Evolutionary conservation across 1,284 basidiomycete species (phyloP).

Genomic region (Vanrija sp.): DNA sequence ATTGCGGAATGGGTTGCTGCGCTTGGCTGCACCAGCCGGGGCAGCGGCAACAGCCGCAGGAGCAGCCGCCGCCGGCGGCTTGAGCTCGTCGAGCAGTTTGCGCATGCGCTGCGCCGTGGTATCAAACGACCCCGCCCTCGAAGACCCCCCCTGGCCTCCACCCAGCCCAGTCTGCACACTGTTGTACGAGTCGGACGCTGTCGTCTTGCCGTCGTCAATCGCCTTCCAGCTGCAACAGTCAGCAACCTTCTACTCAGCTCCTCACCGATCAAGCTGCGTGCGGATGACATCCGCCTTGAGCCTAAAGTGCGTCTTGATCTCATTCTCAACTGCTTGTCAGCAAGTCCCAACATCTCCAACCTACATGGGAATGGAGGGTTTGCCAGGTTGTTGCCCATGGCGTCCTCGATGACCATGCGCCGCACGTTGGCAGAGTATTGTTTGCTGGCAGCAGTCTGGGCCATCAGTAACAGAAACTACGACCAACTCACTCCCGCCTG

Average conservation of each 20-base stretch:
- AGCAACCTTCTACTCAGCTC: not conserved
- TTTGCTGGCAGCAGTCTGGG: conserved; percentile 55
- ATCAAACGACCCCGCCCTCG: conserved; percentile 17
- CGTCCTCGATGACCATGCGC: conserved; percentile 79
- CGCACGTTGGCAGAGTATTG: conserved; percentile 69
- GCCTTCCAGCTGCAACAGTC: conserved; percentile 22
- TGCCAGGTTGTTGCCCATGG: conserved; percentile 68
- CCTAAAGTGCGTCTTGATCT: conserved; percentile 84
- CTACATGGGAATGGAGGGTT: conserved; percentile 58
- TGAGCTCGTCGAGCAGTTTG: conserved; percentile 25
- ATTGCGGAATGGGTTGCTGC: no score
- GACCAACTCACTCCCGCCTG: conserved; percentile 62
- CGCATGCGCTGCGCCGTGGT: conserved; percentile 18
- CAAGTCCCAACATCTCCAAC: not conserved
- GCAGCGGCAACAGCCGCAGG: not conserved
- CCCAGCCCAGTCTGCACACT: not conserved
- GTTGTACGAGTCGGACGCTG: not conserved
- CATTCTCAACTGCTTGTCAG: conserved; percentile 66
- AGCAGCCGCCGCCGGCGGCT: not conserved
- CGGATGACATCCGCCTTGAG: conserved; percentile 68
- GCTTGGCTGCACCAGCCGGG: no score
- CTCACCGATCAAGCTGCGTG: conserved; percentile 70
- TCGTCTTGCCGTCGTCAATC: conserved; percentile 27
- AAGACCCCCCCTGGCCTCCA: not conserved
- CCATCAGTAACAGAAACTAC: not conserved